A percentile compares a stretch with the other conserved stretches of the same genome.
These are phyloP conservation scores for Dysphania ambrosioides DNA, from an alignment of 148 eudicot genomes.

Conservation along the genomic window DNA sequence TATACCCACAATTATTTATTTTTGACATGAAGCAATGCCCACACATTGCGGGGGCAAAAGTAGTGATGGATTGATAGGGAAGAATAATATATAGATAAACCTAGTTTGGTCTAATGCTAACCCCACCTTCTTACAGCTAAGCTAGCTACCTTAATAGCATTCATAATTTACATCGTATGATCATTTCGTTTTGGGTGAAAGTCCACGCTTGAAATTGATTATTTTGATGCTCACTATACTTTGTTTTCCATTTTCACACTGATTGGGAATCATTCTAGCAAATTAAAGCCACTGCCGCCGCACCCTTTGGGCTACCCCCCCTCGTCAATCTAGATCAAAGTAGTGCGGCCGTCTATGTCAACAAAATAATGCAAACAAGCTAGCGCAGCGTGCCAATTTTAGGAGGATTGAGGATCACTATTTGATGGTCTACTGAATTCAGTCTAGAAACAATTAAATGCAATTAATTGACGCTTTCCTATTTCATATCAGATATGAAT, in stretches of 20 bases:
- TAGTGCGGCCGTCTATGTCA: background rate
- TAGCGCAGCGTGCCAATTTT: no score
- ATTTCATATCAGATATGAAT: no score
- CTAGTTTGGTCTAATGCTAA: background rate
- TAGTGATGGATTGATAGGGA: constrained; percentile 3
- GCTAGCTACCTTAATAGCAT: no score
- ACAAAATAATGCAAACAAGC: no score
- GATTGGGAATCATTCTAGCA: background rate
- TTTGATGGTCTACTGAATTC: no score
- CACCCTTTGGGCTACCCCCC: background rate
- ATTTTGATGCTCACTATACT: background rate
- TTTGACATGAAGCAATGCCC: no score
- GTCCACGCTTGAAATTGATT: constrained; percentile 8
- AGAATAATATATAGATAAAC: constrained; percentile 5
- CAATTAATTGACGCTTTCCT: no score
- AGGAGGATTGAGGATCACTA: no score
- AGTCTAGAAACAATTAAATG: no score
- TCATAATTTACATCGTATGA: no score
- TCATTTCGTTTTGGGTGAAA: background rate
- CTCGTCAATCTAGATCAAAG: background rate
- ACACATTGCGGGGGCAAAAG: constrained; percentile 26
- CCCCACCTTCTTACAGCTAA: background rate
- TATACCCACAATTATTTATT: no score
- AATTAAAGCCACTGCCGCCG: background rate
- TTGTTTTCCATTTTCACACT: no score